Conservation (phyloP, 2,329 filamentous ascomycete species). For the Stachybotrys chlorohalonatus region DNA sequence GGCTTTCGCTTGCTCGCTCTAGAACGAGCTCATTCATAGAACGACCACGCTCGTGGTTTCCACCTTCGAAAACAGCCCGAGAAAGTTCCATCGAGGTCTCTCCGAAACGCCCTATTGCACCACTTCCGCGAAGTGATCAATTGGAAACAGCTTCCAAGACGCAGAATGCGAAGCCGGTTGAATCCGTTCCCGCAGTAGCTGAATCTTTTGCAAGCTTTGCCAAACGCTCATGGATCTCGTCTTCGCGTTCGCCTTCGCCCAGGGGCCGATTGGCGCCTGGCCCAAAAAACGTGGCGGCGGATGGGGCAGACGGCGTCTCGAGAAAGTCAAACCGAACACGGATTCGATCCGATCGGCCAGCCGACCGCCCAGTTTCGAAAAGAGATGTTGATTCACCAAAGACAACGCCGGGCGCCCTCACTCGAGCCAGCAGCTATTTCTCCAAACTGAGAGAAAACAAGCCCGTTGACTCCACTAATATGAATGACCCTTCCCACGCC, state of each 20-base stretch:
- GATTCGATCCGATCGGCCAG: constrained; percentile 17
- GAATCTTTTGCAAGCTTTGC: constrained; percentile 42
- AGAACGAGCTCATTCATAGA: constrained; percentile 39
- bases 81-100: constrained; percentile 11
- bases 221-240: constrained; percentile 40
- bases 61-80: constrained; percentile 31
- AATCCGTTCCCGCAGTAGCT: constrained; percentile 29
- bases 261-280: constrained; percentile 18
- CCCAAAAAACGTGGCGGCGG: constrained; percentile 12
- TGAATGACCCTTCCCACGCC: constrained; percentile 5
- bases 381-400: constrained; percentile 24
- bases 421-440: constrained; percentile 38
- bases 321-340: constrained; percentile 15
- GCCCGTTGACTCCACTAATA: not conserved
- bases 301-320: constrained; percentile 14
- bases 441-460: constrained; percentile 31
- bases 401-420: constrained; percentile 27
- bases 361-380: constrained; percentile 12
- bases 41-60: constrained; percentile 44
- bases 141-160: constrained; percentile 6
- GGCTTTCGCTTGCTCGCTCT: constrained; percentile 14
- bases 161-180: constrained; percentile 17
- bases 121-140: constrained; percentile 10
- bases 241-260: constrained; percentile 40
- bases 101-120: constrained; percentile 15